Base-by-base conservation (phyloP, 768 basidiomycete genomes). In the Rubroboletus satanas region DNA sequence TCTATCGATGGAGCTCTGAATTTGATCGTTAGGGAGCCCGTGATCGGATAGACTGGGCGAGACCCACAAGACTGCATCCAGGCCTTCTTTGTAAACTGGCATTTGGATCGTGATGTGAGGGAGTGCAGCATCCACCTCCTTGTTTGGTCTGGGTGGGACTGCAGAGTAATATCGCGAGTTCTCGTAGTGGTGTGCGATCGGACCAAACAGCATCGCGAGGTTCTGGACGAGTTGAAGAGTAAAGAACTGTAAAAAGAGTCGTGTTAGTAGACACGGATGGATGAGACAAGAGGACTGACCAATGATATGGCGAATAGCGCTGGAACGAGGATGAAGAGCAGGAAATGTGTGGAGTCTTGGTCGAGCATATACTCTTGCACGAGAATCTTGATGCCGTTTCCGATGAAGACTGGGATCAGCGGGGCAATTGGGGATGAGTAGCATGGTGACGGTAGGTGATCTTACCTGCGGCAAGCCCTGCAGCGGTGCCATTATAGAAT, bases 381-480 rank as follows among this genome's bases (percentile, higher is more conserved):
- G 36, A 93, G 66, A 5, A 78, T 81, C 57, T 81, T 83, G 62
- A 87, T 43, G 45, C 83, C 83, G 61, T 82, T 85, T 0, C 84
- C 83, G 12, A 87, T 75, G 63, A 88, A 88, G 35, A 85, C 82
- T 61, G 79, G 70, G 5, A 36, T 10, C 2, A 5, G 15, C n/a
- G 23, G 49, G 56, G 53, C 12, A 43, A 49, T 58, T 51, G 44
- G 39, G 60, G 7, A 45, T 26, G 21, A 6, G 32, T 32, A 3
- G 9, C 28, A 10, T 0, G 17, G 44, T 43, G 15, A 4, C 0
- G 5, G 31, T 4, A 14, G 9, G 11, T 0, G 36, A 26, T 41
- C 65, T 17, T 48, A 69, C 68, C 55, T 49, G 47, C 15, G 31
- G 68, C 55, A 14, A 70, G 66, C 0, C 61, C 70, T 6, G 68